Evolutionary conservation across 371 early-diverging fungal genomes (phyloP), one percentile per base, ranked within the genome.

Genomic region (Mortierella sp.): DNA sequence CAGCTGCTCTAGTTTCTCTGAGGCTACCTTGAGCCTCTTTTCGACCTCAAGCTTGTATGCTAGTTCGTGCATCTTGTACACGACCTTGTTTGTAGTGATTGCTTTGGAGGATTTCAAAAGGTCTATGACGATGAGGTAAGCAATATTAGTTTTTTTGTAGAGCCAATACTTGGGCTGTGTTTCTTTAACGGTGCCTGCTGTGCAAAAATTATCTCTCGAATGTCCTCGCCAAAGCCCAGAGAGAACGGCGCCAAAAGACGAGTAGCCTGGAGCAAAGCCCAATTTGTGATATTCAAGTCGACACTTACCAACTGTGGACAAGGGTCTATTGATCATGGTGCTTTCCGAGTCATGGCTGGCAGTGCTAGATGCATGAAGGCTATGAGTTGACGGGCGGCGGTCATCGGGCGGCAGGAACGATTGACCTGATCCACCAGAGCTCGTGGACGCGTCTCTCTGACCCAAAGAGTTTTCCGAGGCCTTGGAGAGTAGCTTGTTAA

Each of bases 31-130:
- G 18, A 95, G 87, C 64, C 93, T 93, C 64, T 88, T 90, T 83
- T 96, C 97, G 12, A 96, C 88, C 49, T 94, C 93, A 21, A 95
- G 83, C 78, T 95, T 95, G 79, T 88, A 89, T 30, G 90, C 86
- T 34, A 95, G 80, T 72, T 94, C 93, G 50, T 87, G 88, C 61
- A 95, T 80, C 79, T 93, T 94, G 70, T 91, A 86, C 45, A 93
- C 88, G 23, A 96, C 91, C 72, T 95, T 94, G 43, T 93, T 90
- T 26, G 86, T 86, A 6, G 94, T 93, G 64, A 93, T 86, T n/a
- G 89, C 81, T 38, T 90, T 90, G 28, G 89, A 89, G 8, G 89
- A 83, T 61, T 87, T 90, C 61, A 90, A 80, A 54, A 91, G 76
- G 67, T 91, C 92, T 82, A 74, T 21, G 23, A 13, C 1, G 27